phyloP scores from a whole-genome alignment of 2,329 filamentous ascomycete genomes.

The Amesomyces nigricolor region DNA sequence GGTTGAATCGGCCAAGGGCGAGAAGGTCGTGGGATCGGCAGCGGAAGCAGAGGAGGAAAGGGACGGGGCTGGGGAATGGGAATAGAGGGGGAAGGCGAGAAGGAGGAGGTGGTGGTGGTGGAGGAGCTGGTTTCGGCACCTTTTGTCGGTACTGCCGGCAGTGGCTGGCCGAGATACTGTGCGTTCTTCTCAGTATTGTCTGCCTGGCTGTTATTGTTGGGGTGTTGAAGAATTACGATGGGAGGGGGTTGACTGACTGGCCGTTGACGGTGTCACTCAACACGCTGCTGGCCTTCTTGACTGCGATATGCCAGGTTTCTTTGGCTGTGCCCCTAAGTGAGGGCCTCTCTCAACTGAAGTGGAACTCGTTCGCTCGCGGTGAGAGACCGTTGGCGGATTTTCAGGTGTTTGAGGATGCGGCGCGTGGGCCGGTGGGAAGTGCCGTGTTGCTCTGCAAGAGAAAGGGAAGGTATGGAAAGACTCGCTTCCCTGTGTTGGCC shows the following conservation, averaged over 20 bases:
- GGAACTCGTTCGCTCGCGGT: constrained; percentile 30
- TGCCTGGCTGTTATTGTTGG: constrained; percentile 20
- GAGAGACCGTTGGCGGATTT: constrained; percentile 28
- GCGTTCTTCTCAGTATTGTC: constrained; percentile 20
- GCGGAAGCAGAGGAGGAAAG: constrained; percentile 15
- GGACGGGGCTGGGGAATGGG: background rate
- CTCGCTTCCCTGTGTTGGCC: background rate
- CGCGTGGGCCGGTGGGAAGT: constrained; percentile 23
- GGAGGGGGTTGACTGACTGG: constrained; percentile 21
- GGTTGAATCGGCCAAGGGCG: constrained; percentile 7
- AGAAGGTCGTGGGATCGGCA: constrained; percentile 21
- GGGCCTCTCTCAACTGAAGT: constrained; percentile 31
- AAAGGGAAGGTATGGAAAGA: constrained; percentile 21
- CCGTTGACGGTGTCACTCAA: constrained; percentile 28
- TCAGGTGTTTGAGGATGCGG: constrained; percentile 28
- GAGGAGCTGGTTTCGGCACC: background rate
- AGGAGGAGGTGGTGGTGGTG: background rate
- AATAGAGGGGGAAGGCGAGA: background rate
- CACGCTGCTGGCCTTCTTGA: constrained; percentile 28
- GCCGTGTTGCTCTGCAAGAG: constrained; percentile 23
- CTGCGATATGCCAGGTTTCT: constrained; percentile 26
- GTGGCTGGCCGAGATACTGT: constrained; percentile 25
- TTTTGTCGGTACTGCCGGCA: constrained; percentile 1
- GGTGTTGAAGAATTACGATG: constrained; percentile 22
- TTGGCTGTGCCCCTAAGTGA: constrained; percentile 26